Evolutionary conservation across 176 grass and related monocot species (phyloP), one percentile per base, ranked within the genome.

Genomic region (Oryza officinalis): DNA sequence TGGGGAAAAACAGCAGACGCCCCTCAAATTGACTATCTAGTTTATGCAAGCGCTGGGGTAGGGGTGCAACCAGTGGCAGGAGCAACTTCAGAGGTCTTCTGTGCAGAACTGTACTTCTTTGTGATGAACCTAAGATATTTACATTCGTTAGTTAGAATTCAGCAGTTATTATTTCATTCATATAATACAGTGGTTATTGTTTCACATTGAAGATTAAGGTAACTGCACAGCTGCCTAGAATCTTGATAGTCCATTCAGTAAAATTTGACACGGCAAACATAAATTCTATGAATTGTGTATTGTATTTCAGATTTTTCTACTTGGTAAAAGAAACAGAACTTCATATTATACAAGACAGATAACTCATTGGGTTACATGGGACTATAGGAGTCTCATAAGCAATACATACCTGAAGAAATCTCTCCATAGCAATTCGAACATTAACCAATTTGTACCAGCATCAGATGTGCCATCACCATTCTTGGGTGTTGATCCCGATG

Each of bases 341-440:
- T 25, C 23, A 80, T 18, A 61, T 49, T 6, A 79, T 27, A 25
- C 17, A 47, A 65, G 32, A 43, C 12, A 49, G 26, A 54, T 8
- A 38, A 32, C 10, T 76, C 12, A 85, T 12, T 44, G 38, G 60
- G 79, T 45, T 72, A 28, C 10, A 77, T 28, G 8, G 35, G 43
- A 18, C 33, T 63, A 77, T 20, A 8, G 50, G 43, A 27, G 35
- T 64, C 32, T 11, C 17, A 40, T 27, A 63, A 72, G 71, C 44
- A 38, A 32, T 47, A 69, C 2, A 17, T 89, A 98, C 96, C 96
- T 95, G 93, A 98, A 98, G 82, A 98, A 98, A 90, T 98, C 96
- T 91, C 96, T 90, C 96, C 93, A 92, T 80, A 96, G 65, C 79
- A 98, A 90, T 88, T 98, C 96, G 78, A 94, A 96, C 87, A 95